A percentile compares a stretch with the other conserved stretches of the same genome.
phyloP scores from a whole-genome alignment of 352 stramenopile genomes.

The Phytophthora idaei region DNA sequence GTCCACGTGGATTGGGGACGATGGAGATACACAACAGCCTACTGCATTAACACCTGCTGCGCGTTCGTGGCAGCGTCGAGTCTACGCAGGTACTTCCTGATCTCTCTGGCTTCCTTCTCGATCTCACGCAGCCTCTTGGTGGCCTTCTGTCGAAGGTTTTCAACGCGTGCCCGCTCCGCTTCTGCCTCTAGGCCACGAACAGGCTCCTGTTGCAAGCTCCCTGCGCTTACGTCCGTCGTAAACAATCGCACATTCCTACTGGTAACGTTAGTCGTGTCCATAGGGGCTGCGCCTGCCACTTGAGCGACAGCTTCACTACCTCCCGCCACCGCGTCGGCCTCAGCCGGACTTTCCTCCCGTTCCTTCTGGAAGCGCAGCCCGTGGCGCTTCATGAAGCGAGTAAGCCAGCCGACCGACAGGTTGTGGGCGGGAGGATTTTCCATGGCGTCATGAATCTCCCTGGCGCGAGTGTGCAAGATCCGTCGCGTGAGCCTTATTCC shows the following conservation, averaged over 20 bases:
- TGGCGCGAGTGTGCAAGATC: conserved; percentile 14
- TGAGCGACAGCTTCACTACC: neutral
- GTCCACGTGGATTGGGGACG: no score
- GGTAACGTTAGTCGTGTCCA: no score
- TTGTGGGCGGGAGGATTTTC: conserved; percentile 17
- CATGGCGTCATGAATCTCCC: conserved; percentile 27
- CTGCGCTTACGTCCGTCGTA: neutral
- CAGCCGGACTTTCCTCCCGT: neutral
- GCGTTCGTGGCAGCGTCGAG: conserved; percentile 3
- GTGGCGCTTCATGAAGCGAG: conserved; percentile 33
- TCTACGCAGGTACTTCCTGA: conserved; percentile 29
- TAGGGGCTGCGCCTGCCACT: neutral
- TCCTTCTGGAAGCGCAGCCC: conserved; percentile 31
- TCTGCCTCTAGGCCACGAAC: neutral
- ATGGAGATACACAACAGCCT: neutral
- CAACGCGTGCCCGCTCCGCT: conserved; percentile 8
- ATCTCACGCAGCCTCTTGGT: conserved; percentile 30
- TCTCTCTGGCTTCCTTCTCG: conserved; percentile 26
- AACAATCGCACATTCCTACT: no score
- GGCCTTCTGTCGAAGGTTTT: conserved; percentile 22
- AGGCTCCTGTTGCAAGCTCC: neutral
- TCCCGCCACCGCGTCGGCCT: no score
- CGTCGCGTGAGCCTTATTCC: conserved; percentile 17
- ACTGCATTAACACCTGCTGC: conserved; percentile 7
- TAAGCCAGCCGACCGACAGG: conserved; percentile 33